phyloP scores from a whole-genome alignment of 768 basidiomycete species.

The Dacryopinax primogenitus region DNA sequence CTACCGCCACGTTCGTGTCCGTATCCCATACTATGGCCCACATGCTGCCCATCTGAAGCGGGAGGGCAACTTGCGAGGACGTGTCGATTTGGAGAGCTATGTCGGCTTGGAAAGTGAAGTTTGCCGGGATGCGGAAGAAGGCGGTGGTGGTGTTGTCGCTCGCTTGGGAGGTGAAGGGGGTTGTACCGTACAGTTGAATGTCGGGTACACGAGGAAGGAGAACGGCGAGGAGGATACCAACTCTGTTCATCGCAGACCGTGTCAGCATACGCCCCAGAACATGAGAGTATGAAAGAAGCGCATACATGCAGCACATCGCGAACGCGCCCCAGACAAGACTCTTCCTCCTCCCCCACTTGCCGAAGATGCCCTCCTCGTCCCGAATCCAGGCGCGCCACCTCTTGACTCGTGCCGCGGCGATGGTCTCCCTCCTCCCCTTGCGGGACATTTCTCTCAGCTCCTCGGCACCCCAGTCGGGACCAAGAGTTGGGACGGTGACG shows the following conservation, averaged over 20 bases:
- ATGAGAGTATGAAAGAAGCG: slow-evolving; percentile 35
- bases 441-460: slow-evolving; percentile 71
- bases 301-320: slow-evolving; percentile 47
- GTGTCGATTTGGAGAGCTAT: slow-evolving; percentile 70
- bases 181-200: slow-evolving; percentile 46
- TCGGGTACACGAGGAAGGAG: slow-evolving; percentile 71
- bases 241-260: slow-evolving; percentile 30
- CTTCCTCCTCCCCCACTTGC: slow-evolving; percentile 62
- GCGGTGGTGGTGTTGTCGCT: slow-evolving; percentile 23
- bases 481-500: slow-evolving; percentile 83
- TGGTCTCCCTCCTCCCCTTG: slow-evolving; percentile 47
- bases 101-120: slow-evolving; percentile 76
- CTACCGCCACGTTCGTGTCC: slow-evolving; percentile 51
- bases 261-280: neutral
- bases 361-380: slow-evolving; percentile 67
- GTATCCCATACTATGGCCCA: slow-evolving; percentile 59
- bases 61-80: slow-evolving; percentile 50
- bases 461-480: slow-evolving; percentile 73
- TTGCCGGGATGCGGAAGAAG: slow-evolving; percentile 70
- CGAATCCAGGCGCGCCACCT: slow-evolving; percentile 68
- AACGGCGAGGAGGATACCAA: slow-evolving; percentile 60
- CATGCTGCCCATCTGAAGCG: slow-evolving; percentile 57
- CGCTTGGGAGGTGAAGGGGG: slow-evolving; percentile 41
- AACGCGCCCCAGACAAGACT: slow-evolving; percentile 45
- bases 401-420: slow-evolving; percentile 38